Evolutionary conservation across 1,284 basidiomycete species (phyloP), one percentile per base, ranked within the genome.

Genomic region (Pterulicium gracile): DNA sequence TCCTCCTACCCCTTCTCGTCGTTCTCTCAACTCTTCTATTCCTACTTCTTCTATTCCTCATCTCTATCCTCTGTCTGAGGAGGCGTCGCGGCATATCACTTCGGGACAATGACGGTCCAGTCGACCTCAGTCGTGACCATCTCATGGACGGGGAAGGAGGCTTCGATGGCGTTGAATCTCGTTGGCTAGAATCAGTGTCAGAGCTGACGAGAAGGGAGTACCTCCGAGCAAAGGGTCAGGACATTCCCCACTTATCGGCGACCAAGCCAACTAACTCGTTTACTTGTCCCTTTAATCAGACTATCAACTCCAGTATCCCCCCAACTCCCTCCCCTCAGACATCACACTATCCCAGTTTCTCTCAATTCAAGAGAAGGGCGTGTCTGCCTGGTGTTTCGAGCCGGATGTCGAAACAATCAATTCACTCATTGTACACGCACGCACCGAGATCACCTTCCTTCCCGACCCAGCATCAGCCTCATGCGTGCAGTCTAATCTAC

Each of bases 291-390:
- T n/a, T n/a, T n/a, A n/a, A n/a, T n/a, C 56, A 96, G 93, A 92
- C 49, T 91, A 83, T 65, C 93, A 96, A 64, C 57, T 79, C 1
- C 90, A 94, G 61, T 94, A 92, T 65, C 88, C 86, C 3, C 92
- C 93, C 18, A 90, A 94, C 56, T 96, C 93, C 13, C 71, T 85
- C 43, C 88, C 92, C 19, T 93, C 94, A 44, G 93, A 97, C 61
- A 97, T 97, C 63, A 97, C 94, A 0, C 72, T 97, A 32, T 94
- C 93, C 1, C 93, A 97, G 58, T 97, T 96, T 66, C 79, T 97
- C 23, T 93, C 92, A 18, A 97, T 97, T 51, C 93, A 97, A 62
- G 93, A 97, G 67, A 97, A 97, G 61, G 93, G 93, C 51, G 93
- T 97, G 36, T 93, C 93, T 19, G 93, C 93, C 4, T 97, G 93